Base-by-base conservation (phyloP, 176 grass and related monocot species). In the Typha latifolia region DNA sequence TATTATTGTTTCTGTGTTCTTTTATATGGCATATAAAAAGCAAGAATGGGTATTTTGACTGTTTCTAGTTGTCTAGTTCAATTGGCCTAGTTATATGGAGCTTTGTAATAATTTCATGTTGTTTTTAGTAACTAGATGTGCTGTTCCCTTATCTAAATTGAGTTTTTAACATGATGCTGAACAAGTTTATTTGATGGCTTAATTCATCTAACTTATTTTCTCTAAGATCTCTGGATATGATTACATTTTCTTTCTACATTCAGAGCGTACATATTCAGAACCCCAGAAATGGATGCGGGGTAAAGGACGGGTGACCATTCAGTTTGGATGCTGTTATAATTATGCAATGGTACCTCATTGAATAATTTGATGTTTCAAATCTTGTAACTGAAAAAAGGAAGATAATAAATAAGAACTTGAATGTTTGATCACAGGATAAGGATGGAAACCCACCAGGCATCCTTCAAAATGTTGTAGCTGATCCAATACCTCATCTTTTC, bases 371-470 rank as follows among this genome's bases (percentile, higher is more conserved):
- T 53, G 24, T 51, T 64, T 37, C 20, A 63, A 51, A 57, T 57
- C 5, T 18, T 57, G 8, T 57, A 57, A 18, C 5, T 15, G 16
- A 18, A 57, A 57, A 57, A 57, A 7, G n/a, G 5, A 57, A 16
- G 52, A 56, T 8, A 20, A 56, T 7, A 57, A 57, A 57, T 7
- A 14, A 57, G 19, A 57, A 57, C 52, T 20, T 18, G 19, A 57
- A 57, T 57, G 52, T 80, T 34, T 77, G 43, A 73, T 90, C 69
- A 49, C 78, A 95, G 90, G 90, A 95, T 76, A 95, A 84, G 68
- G 77, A 90, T 43, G 90, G 86, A 79, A 95, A 95, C 64, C 90
- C 78, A 74, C 90, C 90, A 55, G 90, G 90, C 74, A 95, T 95
- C n/a, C 64, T 95, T 21, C 74, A 32, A 62, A 81, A 77, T 64